Evolutionary conservation across 768 basidiomycete genomes (phyloP), one percentile per base, ranked within the genome.

Genomic region (Ramaria rubella): DNA sequence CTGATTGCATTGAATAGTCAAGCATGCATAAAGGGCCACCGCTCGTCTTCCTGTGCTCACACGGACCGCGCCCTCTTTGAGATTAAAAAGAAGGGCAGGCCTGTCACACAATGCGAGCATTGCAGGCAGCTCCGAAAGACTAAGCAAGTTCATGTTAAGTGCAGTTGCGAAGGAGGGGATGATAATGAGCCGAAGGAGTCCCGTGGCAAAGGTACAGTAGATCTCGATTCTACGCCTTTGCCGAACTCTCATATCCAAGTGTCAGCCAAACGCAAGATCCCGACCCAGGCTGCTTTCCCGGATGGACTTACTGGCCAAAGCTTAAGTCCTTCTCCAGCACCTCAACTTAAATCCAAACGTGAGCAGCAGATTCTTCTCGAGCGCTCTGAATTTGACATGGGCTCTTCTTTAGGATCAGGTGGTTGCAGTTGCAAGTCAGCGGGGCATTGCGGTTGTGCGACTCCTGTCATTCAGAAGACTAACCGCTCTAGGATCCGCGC

Each of bases 11-110:
- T 58, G 38, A 45, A 23, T 63, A 92, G 91, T 70, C 89, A 89
- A 75, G 87, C 90, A 62, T 95, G 93, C 74, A 94, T 94, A 71
- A 93, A 93, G 73, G 93, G 92, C 17, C 92, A 95, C 72, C 82
- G 93, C 49, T 94, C 92, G 15, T 90, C 90, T 15, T 80, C 83
- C 29, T 95, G 93, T 73, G 85, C 83, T 66, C 93, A 95, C 68
- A 86, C 82, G 52, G 90, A 93, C 68, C 81, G 93, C 40, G 86
- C 91, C 34, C 77, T 95, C 51, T 93, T 85, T 68, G 90, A 81
- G 78, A 88, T 85, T 61, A 81, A 74, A 80, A 86, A 77, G 75
- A 84, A 77, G 58, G 84, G 75, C 60, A 75, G 77, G 55, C 80
- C 76, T 2, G 72, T 79, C 36, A 81, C 81, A 3, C 81, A 80